These are phyloP conservation scores for Perilla frutescens DNA, from an alignment of 257 asterid genomes.

Conservation along the genomic window DNA sequence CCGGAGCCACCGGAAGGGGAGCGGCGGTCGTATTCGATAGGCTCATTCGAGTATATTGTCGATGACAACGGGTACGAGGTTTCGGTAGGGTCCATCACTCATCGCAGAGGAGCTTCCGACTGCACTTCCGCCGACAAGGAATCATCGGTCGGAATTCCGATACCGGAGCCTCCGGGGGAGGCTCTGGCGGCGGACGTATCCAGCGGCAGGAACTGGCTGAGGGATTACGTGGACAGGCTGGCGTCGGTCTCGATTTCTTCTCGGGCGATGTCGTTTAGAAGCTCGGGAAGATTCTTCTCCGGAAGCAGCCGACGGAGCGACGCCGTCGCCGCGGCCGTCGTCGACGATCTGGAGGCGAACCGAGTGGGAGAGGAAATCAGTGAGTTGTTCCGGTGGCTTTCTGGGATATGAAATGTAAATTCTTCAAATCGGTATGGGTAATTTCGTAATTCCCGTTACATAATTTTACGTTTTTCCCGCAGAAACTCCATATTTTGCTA, in stretches of 20 bases:
- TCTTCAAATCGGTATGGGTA: constrained; percentile 41
- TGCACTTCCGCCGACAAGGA: constrained; percentile 66
- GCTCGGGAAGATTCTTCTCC: constrained; percentile 82
- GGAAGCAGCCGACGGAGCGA: constrained; percentile 82
- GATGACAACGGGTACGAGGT: constrained; percentile 71
- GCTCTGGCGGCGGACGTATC: constrained; percentile 61
- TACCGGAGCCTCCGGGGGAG: constrained; percentile 67
- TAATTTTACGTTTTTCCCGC: constrained; percentile 27
- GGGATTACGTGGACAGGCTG: constrained; percentile 74
- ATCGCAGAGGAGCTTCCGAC: constrained; percentile 56
- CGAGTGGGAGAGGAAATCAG: constrained; percentile 90
- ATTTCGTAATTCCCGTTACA: constrained; percentile 36
- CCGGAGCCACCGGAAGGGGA: constrained; percentile 40
- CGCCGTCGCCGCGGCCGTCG: constrained; percentile 52
- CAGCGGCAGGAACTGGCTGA: constrained; percentile 74
- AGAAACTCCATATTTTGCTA: constrained; percentile 36
- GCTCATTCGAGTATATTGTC: constrained; percentile 81
- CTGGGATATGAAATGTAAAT: constrained; percentile 67
- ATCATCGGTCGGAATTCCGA: constrained; percentile 48
- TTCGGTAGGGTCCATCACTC: constrained; percentile 54
- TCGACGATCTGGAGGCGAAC: constrained; percentile 80
- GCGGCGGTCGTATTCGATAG: constrained; percentile 71
- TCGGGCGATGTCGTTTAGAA: constrained; percentile 70
- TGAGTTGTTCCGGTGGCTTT: constrained; percentile 91
- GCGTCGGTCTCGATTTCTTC: constrained; percentile 65